Conservation (phyloP, 306 rosid species). For the Gleditsia sinensis region DNA sequence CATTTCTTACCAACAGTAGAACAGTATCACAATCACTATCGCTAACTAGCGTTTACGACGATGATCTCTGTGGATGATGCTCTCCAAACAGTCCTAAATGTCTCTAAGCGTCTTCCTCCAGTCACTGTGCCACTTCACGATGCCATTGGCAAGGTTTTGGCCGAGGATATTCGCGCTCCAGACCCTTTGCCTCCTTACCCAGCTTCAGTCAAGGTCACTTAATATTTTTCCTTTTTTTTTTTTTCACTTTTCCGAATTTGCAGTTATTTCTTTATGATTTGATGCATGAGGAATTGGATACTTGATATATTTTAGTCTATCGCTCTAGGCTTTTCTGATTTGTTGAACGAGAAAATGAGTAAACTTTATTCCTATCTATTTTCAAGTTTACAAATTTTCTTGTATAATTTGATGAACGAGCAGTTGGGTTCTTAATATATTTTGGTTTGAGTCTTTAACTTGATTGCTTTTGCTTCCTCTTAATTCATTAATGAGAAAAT, state of each 20-base stretch:
- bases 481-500: background rate
- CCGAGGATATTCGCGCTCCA: slow-evolving; percentile 61
- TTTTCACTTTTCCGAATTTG: background rate
- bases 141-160: slow-evolving; percentile 76
- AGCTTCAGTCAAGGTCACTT: slow-evolving; percentile 72
- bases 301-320: background rate
- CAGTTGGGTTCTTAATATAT: background rate
- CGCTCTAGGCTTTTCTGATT: background rate
- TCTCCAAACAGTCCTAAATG: slow-evolving; percentile 54
- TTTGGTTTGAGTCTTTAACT: background rate
- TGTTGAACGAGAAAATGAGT: background rate
- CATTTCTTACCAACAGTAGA: background rate
- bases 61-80: slow-evolving; percentile 61
- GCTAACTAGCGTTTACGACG: background rate
- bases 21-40: background rate
- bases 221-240: background rate
- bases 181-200: slow-evolving; percentile 85
- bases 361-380: no score
- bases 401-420: background rate
- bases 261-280: background rate
- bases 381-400: background rate
- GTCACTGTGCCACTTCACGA: slow-evolving; percentile 63
- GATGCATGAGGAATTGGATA: background rate
- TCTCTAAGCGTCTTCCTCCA: slow-evolving; percentile 56
- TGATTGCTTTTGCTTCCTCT: background rate